phyloP scores from a whole-genome alignment of 2,329 filamentous ascomycete species.

The Endoconidiophora laricicola region DNA sequence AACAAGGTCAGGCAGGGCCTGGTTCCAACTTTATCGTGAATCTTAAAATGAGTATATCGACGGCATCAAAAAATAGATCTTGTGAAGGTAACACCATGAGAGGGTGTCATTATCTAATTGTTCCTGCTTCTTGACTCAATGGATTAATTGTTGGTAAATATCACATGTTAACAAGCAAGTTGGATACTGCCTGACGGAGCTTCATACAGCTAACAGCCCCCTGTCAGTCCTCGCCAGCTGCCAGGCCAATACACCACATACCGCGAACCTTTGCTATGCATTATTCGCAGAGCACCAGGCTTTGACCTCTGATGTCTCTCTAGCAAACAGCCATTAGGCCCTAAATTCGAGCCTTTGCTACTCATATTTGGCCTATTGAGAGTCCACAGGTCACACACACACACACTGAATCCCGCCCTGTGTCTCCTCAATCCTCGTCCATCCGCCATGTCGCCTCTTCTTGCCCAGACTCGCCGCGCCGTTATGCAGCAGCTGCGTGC shows the following conservation, averaged over 20 bases:
- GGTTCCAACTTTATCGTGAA: too few relatives aligned
- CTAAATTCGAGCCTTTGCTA: slow-evolving; percentile 1
- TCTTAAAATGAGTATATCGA: too few relatives aligned
- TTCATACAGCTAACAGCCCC: not conserved
- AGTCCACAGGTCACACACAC: not conserved
- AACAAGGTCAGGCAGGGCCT: too few relatives aligned
- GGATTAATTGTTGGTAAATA: not conserved
- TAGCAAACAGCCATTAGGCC: slow-evolving; percentile 7
- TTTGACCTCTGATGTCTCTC: slow-evolving; percentile 6
- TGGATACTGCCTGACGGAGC: too few relatives aligned
- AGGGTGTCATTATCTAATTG: not conserved
- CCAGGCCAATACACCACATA: not conserved
- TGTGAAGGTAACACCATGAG: too few relatives aligned
- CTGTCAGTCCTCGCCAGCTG: slow-evolving; percentile 4
- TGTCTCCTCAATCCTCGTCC: slow-evolving; percentile 2
- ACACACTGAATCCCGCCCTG: not conserved
- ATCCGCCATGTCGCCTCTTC: slow-evolving; percentile 14
- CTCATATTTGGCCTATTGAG: not conserved
- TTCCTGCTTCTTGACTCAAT: not conserved
- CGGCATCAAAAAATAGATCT: too few relatives aligned
- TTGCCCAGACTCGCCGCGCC: slow-evolving; percentile 12
- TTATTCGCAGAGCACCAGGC: not conserved
- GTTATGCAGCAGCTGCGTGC: slow-evolving; percentile 6
- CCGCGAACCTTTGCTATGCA: not conserved
- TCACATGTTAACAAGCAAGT: not conserved